A percentile compares a stretch with the other conserved stretches of the same genome.
Evolutionary conservation across 1,284 basidiomycete species (phyloP).

Genomic region (Peniophora sp.): DNA sequence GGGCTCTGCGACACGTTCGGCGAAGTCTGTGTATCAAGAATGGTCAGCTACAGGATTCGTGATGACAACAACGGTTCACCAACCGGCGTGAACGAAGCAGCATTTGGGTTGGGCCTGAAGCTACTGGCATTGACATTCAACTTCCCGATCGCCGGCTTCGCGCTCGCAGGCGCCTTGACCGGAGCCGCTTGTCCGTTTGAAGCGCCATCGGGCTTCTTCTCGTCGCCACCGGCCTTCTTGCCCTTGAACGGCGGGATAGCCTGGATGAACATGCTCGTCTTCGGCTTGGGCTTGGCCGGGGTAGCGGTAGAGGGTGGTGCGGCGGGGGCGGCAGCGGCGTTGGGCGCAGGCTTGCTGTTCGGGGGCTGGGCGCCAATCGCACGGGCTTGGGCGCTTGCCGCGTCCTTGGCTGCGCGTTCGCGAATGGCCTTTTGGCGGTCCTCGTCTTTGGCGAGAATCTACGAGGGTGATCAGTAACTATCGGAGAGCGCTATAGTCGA

Average conservation of each 20-base stretch:
- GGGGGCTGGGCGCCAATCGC: conserved; percentile 46
- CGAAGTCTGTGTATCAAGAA: conserved; percentile 1
- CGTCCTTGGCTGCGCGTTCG: conserved; percentile 68
- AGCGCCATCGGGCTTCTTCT: conserved; percentile 15
- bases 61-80: not conserved
- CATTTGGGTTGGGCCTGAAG: conserved; percentile 52
- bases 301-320: conserved; percentile 22
- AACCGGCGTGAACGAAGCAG: conserved; percentile 13
- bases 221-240: conserved; percentile 23
- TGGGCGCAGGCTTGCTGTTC: conserved; percentile 26
- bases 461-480: no score
- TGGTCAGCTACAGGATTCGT: conserved; percentile 4
- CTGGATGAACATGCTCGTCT: conserved; percentile 68
- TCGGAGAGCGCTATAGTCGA: no score
- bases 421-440: conserved; percentile 78
- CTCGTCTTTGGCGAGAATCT: conserved; percentile 83
- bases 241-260: conserved; percentile 91
- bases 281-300: conserved; percentile 15
- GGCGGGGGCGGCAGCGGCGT: conserved; percentile 14
- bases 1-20: not conserved
- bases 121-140: conserved; percentile 72
- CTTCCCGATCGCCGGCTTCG: conserved; percentile 32
- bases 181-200: conserved; percentile 17
- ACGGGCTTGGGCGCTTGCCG: conserved; percentile 54
- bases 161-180: conserved; percentile 16